Evolutionary conservation across 495 filamentous ascomycete genomes (phyloP), one percentile per base, ranked within the genome.

Genomic region (Hyaloscypha hepaticicola): DNA sequence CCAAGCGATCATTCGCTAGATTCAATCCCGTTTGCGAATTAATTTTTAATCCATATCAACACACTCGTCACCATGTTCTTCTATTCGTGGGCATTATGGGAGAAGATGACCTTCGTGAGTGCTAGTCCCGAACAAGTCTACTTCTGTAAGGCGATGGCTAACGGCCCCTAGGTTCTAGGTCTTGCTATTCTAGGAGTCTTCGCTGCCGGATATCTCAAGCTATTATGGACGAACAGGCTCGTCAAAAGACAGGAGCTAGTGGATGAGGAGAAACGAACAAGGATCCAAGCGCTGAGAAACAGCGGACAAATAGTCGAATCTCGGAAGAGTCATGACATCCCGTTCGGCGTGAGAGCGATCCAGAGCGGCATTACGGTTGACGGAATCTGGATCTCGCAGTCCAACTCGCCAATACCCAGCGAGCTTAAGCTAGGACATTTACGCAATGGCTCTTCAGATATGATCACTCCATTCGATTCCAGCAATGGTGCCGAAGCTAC

Each of bases 51-150:
- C 9, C 22, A 19, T 24, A 19, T 26, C 50, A 19, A 53, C 38
- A 19, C 38, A 3, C 38, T 22, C 12, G 6, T 34, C 59, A 63
- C n/a, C 50, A 72, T 71, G 38, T 96, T 97, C 78, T 97, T 94
- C 79, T 70, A 78, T 45, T 80, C 77, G 41, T 97, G 93, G 93
- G 73, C 82, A 66, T 76, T 95, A 70, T 98, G 94, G 94, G 85
- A 96, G 82, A 89, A 96, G 82, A 83, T 97, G 86, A 88, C 84
- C 66, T 88, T 97, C 77, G 94, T 97, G 80, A 77, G 91, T 83
- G 26, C 12, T 14, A 26, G n/a, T 14, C n/a, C 5, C 7, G 49
- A 7, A 24, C 12, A 52, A 24, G 7, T 24, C 53, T 29, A 6
- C 26, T 33, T 57, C 12, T 8, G 12, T 21, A 2, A 9, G 11